Base-by-base conservation (phyloP, 23 red algal genomes). In the Porphyridium purpureum region DNA sequence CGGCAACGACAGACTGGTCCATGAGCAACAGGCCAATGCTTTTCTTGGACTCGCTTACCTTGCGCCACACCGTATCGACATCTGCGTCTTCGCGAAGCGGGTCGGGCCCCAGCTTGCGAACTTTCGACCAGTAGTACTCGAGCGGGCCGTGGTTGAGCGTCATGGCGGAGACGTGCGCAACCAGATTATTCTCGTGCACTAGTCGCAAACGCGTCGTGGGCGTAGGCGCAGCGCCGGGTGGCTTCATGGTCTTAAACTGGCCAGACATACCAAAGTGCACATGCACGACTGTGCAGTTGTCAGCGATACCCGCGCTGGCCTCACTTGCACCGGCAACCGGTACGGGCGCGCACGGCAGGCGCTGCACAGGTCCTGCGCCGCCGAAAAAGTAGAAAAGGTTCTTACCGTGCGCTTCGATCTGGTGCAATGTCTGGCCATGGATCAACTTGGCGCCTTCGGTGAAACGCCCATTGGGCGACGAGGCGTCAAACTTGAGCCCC, bases 261-360 rank as follows among this genome's bases (percentile, higher is more conserved):
- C 57, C 57, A 11, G 31, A 46, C 57, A 62, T 62, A 14, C 57
- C 57, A 49, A 62, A 62, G 57, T 62, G 57, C 29, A 62, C 2
- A 8, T 62, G 57, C 21, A 49, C 57, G 0, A 62, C 57, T 2
- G 42, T 24, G 2, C 17, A 1, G 31, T 62, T 32, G 7, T 33
- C 34, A 2, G 51, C 51, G 28, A 1, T n/a, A 7, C 2, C 51
- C n/a, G 51, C 1, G 51, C 23, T 0, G 5, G 51, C 24, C 15
- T 3, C 24, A 23, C 23, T n/a, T 21, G 51, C 51, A 24, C 2
- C 51, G 14, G 2, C 44, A 22, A 22, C 23, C 4, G 44, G 19
- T 3, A 22, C 44, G 4, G 44, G 0, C 17, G 44, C 44, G 23
- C 17, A 15, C 17, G 44, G 19, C 0, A 22, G 19, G 6, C 9